These are phyloP conservation scores for Volvox africanus DNA, from an alignment of 139 green algal genomes.

Conservation along the genomic window DNA sequence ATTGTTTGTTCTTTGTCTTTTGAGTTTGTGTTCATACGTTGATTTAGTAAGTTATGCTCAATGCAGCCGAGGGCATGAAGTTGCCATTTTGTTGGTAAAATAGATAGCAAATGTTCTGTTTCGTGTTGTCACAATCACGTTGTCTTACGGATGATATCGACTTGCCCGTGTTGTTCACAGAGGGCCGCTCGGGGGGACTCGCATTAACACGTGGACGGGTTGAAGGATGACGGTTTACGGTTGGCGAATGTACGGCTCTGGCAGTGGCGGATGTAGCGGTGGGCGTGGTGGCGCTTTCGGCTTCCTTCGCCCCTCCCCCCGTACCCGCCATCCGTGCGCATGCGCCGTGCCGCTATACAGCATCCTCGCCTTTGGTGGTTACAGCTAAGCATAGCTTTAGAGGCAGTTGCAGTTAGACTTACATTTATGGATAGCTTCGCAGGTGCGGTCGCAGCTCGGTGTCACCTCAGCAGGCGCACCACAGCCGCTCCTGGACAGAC, in stretches of 20 bases:
- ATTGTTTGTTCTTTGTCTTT: background rate
- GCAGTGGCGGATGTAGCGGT: background rate
- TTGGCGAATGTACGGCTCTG: background rate
- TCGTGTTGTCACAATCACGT: background rate
- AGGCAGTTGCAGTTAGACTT: background rate
- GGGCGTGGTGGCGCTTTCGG: too few species aligned
- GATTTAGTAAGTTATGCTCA: background rate
- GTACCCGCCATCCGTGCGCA: too few species aligned
- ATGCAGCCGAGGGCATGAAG: too few species aligned
- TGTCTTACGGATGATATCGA: background rate
- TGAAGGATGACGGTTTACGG: slow-evolving; percentile 1
- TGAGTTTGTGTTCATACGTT: background rate
- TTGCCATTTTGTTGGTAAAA: background rate
- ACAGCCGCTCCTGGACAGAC: too few species aligned
- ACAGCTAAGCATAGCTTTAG: background rate
- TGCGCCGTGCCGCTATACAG: background rate
- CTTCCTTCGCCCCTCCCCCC: background rate
- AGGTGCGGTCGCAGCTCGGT: too few species aligned
- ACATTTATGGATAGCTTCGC: too few species aligned
- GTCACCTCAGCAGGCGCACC: too few species aligned
- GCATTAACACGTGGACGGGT: background rate
- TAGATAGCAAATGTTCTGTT: background rate
- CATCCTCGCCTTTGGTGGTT: background rate
- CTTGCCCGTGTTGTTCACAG: background rate
- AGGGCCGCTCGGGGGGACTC: background rate